Percentiles rank a stretch among this genome's conserved stretches.
These are phyloP conservation scores for Eimeria falciformis DNA, from an alignment of 169 alveolate genomes.

Conservation along the genomic window DNA sequence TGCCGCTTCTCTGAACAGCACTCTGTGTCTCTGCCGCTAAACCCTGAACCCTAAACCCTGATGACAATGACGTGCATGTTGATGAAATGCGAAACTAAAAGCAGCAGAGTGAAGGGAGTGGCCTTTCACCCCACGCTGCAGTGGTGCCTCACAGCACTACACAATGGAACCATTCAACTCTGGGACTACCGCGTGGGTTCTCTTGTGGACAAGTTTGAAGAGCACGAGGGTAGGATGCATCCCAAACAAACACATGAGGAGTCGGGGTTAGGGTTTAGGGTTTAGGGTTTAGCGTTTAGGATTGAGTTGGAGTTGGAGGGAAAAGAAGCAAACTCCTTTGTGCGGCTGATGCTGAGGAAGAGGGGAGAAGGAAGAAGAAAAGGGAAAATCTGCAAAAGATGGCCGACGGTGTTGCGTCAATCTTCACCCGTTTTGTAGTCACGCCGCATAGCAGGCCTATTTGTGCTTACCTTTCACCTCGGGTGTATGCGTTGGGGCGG, in stretches of 20 bases:
- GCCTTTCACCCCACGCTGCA: conserved; percentile 97
- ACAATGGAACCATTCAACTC: conserved; percentile 95
- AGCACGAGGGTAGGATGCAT: conserved; percentile 76
- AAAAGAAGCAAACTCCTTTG: too few relatives aligned
- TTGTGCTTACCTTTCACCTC: background rate
- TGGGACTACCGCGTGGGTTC: conserved; percentile 94
- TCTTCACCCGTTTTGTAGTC: too few relatives aligned
- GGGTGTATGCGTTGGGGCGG: too few relatives aligned
- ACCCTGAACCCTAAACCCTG: background rate
- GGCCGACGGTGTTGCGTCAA: too few relatives aligned
- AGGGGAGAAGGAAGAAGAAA: too few relatives aligned
- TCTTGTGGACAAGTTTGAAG: conserved; percentile 83
- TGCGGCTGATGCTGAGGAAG: too few relatives aligned
- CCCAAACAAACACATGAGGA: too few relatives aligned
- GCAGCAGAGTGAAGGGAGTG: conserved; percentile 96
- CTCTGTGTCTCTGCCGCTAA: conserved; percentile 40
- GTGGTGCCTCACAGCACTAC: conserved; percentile 95
- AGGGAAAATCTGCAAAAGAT: too few relatives aligned
- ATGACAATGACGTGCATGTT: conserved; percentile 85
- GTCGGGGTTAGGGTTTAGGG: too few relatives aligned
- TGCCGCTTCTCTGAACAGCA: conserved; percentile 14
- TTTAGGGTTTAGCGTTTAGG: too few relatives aligned
- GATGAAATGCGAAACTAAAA: conserved; percentile 95
- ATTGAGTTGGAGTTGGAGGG: too few relatives aligned
- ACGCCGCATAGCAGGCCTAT: too few relatives aligned